These are phyloP conservation scores for Plenodomus tracheiphilus DNA, from an alignment of 2,329 filamentous ascomycete species.

Conservation along the genomic window DNA sequence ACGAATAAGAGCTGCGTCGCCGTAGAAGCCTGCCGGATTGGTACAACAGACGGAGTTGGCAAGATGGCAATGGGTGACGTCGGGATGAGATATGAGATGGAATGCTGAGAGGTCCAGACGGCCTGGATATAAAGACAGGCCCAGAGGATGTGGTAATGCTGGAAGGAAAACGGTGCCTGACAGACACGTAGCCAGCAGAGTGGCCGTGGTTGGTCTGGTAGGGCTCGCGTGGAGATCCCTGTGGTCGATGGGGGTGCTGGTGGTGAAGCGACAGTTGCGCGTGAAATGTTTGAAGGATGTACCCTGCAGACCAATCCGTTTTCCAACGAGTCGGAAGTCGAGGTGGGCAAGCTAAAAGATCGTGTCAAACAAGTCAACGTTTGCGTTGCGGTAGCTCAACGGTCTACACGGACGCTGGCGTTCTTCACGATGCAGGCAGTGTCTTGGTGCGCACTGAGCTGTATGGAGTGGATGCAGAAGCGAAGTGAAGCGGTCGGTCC, in stretches of 20 bases:
- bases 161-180: slow-evolving; percentile 33
- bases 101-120: slow-evolving; percentile 34
- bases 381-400: slow-evolving; percentile 35
- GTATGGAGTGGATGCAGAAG: slow-evolving; percentile 34
- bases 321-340: slow-evolving; percentile 34
- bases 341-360: slow-evolving; percentile 30
- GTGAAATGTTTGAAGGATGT: slow-evolving; percentile 38
- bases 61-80: slow-evolving; percentile 18
- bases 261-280: slow-evolving; percentile 34
- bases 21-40: not conserved
- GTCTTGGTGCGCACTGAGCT: slow-evolving; percentile 34
- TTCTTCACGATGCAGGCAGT: slow-evolving; percentile 27
- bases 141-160: slow-evolving; percentile 43
- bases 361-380: slow-evolving; percentile 42
- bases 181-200: slow-evolving; percentile 35
- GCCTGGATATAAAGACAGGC: slow-evolving; percentile 44
- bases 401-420: slow-evolving; percentile 36
- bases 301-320: slow-evolving; percentile 39
- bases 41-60: not conserved
- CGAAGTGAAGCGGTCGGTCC: slow-evolving; percentile 41
- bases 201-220: slow-evolving; percentile 36
- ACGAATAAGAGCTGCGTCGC: slow-evolving; percentile 11
- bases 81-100: slow-evolving; percentile 31
- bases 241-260: slow-evolving; percentile 25
- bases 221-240: slow-evolving; percentile 42